Conservation (phyloP, 2,329 filamentous ascomycete species). For the Stromatinia cepivora region DNA sequence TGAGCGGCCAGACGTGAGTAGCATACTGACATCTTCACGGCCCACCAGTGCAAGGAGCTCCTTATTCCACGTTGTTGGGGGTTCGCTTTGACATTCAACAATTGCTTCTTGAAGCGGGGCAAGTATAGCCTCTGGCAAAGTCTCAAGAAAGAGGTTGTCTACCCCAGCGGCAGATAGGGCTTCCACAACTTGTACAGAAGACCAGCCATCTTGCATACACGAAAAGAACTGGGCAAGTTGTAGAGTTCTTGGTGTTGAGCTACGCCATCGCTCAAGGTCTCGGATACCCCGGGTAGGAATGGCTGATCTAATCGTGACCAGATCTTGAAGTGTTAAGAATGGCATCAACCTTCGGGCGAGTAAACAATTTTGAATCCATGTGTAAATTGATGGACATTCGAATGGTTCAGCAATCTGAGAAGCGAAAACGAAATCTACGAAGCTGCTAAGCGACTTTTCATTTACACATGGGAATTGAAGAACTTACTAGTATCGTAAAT, state of each 20-base stretch:
- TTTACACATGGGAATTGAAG: not conserved
- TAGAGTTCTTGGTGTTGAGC: slow-evolving; percentile 62
- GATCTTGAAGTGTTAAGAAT: slow-evolving; percentile 53
- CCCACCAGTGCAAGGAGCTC: slow-evolving; percentile 74
- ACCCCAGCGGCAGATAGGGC: slow-evolving; percentile 72
- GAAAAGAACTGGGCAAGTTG: slow-evolving; percentile 70
- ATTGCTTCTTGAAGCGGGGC: slow-evolving; percentile 81
- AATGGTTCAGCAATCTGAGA: slow-evolving; percentile 50
- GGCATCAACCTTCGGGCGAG: slow-evolving; percentile 39
- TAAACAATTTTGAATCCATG: slow-evolving; percentile 50
- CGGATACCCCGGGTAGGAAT: slow-evolving; percentile 26
- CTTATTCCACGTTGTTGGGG: slow-evolving; percentile 73
- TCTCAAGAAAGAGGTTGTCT: slow-evolving; percentile 68
- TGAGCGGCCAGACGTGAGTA: slow-evolving; percentile 54
- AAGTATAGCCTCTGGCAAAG: slow-evolving; percentile 80
- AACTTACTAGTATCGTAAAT: slow-evolving; percentile 54
- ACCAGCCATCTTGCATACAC: slow-evolving; percentile 52
- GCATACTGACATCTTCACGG: slow-evolving; percentile 74
- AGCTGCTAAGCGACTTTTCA: slow-evolving; percentile 2
- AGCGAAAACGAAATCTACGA: slow-evolving; percentile 28
- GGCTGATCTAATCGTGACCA: slow-evolving; percentile 43
- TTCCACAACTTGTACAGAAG: slow-evolving; percentile 66
- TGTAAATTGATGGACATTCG: slow-evolving; percentile 58
- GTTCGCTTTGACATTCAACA: slow-evolving; percentile 77
- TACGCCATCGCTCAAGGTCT: slow-evolving; percentile 34